Conservation (phyloP, 108 stramenopile genomes). For the Bacterosira constricta region DNA sequence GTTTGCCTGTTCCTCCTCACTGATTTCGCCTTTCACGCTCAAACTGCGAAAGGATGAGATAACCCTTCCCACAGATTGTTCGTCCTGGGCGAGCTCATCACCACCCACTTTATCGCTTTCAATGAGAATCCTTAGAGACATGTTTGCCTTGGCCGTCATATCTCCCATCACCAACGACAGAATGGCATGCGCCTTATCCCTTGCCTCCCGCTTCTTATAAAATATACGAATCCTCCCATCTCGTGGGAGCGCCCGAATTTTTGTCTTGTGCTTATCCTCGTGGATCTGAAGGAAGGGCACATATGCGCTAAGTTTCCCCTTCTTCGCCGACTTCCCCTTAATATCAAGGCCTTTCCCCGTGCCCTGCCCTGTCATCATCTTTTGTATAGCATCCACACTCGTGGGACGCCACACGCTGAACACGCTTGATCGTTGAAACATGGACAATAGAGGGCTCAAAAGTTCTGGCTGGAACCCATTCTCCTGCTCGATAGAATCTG, state of each 20-base stretch:
- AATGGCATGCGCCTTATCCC: slow-evolving; percentile 45
- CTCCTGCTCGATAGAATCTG: slow-evolving; percentile 46
- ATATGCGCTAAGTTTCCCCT: slow-evolving; percentile 47
- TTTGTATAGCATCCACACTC: slow-evolving; percentile 40
- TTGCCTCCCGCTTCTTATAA: slow-evolving; percentile 49
- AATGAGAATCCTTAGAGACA: slow-evolving; percentile 1
- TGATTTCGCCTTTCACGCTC: not conserved
- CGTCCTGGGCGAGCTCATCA: not conserved
- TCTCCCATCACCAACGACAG: slow-evolving; percentile 40
- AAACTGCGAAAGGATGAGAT: not conserved
- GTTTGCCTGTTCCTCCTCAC: not conserved
- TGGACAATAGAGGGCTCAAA: slow-evolving; percentile 31
- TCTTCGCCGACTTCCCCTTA: slow-evolving; percentile 61
- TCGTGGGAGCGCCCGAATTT: slow-evolving; percentile 47
- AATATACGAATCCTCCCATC: slow-evolving; percentile 61
- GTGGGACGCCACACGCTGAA: slow-evolving; percentile 58
- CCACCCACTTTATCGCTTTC: not conserved
- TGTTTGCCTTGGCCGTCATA: slow-evolving; percentile 15
- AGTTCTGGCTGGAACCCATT: slow-evolving; percentile 41
- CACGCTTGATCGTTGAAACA: slow-evolving; percentile 44
- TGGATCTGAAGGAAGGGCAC: slow-evolving; percentile 64
- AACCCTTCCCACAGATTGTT: not conserved
- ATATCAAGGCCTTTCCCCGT: slow-evolving; percentile 61
- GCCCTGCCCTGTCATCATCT: slow-evolving; percentile 53
- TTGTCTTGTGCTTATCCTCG: slow-evolving; percentile 55